Percentiles rank a stretch among this genome's conserved stretches.
Conservation (phyloP, 2,329 filamentous ascomycete genomes). For the Acephala macrosclerotiorum region DNA sequence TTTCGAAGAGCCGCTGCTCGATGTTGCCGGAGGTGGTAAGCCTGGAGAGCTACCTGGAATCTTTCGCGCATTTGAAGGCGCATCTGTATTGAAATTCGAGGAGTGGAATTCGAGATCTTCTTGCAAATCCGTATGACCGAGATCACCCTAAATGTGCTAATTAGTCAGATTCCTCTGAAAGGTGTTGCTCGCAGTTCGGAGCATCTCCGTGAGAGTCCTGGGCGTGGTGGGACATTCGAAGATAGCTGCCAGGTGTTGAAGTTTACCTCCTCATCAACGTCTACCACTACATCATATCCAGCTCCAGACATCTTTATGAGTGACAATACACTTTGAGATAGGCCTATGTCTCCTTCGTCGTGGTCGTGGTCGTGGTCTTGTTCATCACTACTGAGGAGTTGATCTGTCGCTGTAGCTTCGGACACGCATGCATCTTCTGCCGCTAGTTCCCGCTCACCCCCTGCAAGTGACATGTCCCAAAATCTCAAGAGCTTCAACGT, state of each 20-base stretch:
- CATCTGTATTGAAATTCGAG: slow-evolving; percentile 77
- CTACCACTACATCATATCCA: slow-evolving; percentile 97
- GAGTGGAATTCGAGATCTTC: slow-evolving; percentile 99
- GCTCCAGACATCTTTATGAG: slow-evolving; percentile 51
- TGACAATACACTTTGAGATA: not conserved
- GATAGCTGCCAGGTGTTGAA: not conserved
- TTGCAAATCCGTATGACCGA: slow-evolving; percentile 97
- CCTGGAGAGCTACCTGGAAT: slow-evolving; percentile 49
- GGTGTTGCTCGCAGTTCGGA: not conserved
- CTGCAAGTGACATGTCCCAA: not conserved
- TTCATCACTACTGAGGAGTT: not conserved
- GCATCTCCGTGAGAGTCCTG: no score
- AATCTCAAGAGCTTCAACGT: not conserved
- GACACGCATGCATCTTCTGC: not conserved
- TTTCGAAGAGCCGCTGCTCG: slow-evolving; percentile 67
- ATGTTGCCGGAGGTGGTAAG: slow-evolving; percentile 64
- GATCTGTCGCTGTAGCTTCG: slow-evolving; percentile 2
- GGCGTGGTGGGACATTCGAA: not conserved
- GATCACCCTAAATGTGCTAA: slow-evolving; percentile 73
- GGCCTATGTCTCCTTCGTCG: slow-evolving; percentile 7
- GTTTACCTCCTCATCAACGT: slow-evolving; percentile 90
- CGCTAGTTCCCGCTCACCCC: not conserved
- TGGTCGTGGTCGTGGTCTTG: slow-evolving; percentile 10
- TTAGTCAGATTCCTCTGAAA: not conserved
- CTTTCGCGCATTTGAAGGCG: slow-evolving; percentile 52